Conservation (phyloP, 2,329 filamentous ascomycete genomes). For the Dothiorella sarmentorum region DNA sequence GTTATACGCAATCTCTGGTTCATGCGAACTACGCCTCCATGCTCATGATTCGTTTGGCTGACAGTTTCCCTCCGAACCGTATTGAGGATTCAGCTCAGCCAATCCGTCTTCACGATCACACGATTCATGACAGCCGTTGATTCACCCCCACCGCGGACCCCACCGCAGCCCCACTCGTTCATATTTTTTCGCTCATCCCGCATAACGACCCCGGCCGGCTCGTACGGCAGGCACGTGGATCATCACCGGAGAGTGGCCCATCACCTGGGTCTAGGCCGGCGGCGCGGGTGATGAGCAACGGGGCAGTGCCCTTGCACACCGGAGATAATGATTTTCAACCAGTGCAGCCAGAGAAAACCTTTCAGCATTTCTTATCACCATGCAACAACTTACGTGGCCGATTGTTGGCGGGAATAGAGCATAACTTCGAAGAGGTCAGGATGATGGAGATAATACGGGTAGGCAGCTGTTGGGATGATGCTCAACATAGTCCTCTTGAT, state of each 20-base stretch:
- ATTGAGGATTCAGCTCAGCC: neutral
- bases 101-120: neutral
- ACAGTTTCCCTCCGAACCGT: neutral
- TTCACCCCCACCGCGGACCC: constrained; percentile 5
- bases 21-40: neutral
- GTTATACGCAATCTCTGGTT: neutral
- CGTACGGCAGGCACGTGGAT: neutral
- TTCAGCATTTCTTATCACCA: neutral
- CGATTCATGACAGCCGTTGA: constrained; percentile 7
- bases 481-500: neutral
- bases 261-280: neutral
- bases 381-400: too few species aligned
- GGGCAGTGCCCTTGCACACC: neutral
- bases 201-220: neutral
- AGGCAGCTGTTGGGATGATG: too few species aligned
- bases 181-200: constrained; percentile 1
- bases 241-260: neutral
- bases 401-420: neutral
- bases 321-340: neutral
- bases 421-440: neutral
- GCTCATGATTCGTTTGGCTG: neutral
- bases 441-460: too few species aligned
- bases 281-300: neutral
- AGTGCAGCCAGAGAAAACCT: neutral
- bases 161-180: neutral